Evolutionary conservation across 176 grass and related monocot genomes (phyloP).

Genomic region (Oryza meyeriana): DNA sequence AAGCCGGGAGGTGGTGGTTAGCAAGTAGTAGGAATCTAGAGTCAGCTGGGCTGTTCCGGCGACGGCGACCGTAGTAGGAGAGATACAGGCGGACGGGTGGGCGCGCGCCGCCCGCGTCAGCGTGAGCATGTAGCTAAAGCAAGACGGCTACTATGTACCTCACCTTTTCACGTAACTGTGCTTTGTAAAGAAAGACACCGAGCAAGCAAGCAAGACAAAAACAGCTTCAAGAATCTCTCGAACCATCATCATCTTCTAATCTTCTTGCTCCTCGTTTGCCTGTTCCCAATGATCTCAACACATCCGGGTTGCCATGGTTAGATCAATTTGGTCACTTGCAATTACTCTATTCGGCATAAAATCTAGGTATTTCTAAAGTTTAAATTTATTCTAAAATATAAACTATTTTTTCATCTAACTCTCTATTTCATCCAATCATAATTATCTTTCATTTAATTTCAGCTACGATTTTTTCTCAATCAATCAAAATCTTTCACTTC

Average conservation of each 20-base stretch:
- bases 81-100: background rate
- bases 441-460: too few relatives aligned
- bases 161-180: constrained; percentile 3
- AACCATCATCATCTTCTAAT: background rate
- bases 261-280: background rate
- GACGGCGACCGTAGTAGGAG: constrained; percentile 9
- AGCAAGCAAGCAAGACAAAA: constrained; percentile 7
- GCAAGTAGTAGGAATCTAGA: constrained; percentile 1
- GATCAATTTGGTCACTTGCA: background rate
- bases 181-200: constrained; percentile 24
- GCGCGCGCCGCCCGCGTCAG: background rate
- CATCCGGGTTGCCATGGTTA: background rate
- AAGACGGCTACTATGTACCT: constrained; percentile 11
- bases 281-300: too few relatives aligned
- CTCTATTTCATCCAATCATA: too few relatives aligned
- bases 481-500: too few relatives aligned
- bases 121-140: constrained; percentile 22
- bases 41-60: background rate
- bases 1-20: background rate
- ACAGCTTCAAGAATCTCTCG: background rate
- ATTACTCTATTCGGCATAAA: too few relatives aligned
- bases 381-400: too few relatives aligned
- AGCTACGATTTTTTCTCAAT: too few relatives aligned
- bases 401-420: too few relatives aligned
- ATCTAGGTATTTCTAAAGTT: too few relatives aligned